A percentile compares a stretch with the other conserved stretches of the same genome.
Evolutionary conservation across 2,329 filamentous ascomycete species (phyloP).

Genomic region (Diaporthe aspalathi): DNA sequence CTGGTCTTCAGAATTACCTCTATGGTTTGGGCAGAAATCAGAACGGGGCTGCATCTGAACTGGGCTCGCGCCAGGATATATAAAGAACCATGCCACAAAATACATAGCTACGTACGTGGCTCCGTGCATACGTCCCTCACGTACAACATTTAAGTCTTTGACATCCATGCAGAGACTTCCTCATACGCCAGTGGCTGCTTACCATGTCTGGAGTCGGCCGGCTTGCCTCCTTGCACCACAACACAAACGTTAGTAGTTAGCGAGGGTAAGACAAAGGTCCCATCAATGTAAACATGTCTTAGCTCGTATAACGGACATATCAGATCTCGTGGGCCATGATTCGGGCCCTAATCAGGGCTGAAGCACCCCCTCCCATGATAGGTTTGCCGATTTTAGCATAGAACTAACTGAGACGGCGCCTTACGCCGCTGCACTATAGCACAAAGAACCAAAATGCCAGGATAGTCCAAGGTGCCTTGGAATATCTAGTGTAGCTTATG

Average conservation of each 20-base stretch:
- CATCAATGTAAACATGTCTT: slow-evolving; percentile 16
- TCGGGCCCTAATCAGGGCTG: neutral
- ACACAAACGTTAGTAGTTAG: neutral
- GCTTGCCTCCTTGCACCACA: neutral
- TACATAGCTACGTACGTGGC: neutral
- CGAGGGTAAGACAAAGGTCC: slow-evolving; percentile 14
- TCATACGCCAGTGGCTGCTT: slow-evolving; percentile 17
- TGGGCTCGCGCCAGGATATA: neutral
- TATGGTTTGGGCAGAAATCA: too few species aligned
- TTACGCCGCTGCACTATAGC: too few species aligned
- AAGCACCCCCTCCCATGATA: neutral
- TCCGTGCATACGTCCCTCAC: neutral
- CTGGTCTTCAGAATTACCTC: neutral
- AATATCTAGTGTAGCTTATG: too few species aligned
- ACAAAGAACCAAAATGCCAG: too few species aligned
- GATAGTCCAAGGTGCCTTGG: too few species aligned
- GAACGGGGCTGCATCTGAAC: neutral
- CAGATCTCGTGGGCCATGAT: neutral
- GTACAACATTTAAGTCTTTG: neutral
- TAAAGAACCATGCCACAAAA: neutral
- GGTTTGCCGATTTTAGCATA: too few species aligned
- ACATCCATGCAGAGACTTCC: neutral
- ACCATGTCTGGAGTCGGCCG: slow-evolving; percentile 2
- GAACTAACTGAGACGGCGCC: too few species aligned
- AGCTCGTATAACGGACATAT: slow-evolving; percentile 13